Conservation (phyloP, 1,139 yeast species). For the Arxiozyma telluris region DNA sequence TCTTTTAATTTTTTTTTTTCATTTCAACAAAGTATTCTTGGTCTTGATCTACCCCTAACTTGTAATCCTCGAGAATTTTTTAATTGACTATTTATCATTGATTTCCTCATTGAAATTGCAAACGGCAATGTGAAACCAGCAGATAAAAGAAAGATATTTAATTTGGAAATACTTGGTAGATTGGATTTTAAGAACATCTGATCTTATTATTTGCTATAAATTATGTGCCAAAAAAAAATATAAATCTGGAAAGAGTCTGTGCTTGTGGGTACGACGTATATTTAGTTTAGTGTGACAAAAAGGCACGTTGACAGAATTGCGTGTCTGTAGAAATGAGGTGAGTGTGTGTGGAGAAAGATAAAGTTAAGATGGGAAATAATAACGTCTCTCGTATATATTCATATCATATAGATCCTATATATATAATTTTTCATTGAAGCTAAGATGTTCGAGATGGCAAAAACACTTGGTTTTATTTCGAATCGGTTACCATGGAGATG, state of each 20-base stretch:
- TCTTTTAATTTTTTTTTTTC: constrained; percentile 5
- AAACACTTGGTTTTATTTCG: no score
- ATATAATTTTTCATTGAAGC: no score
- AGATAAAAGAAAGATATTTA: constrained; percentile 16
- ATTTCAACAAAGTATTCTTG: constrained; percentile 8
- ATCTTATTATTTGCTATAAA: neutral
- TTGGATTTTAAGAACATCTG: neutral
- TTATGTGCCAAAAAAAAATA: neutral
- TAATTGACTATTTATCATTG: constrained; percentile 5
- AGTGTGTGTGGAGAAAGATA: no score
- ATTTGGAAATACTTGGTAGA: constrained; percentile 8
- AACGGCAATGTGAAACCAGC: constrained; percentile 21
- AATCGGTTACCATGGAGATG: no score
- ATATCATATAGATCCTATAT: no score
- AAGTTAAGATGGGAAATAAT: no score
- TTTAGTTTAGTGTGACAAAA: no score
- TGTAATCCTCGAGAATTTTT: neutral
- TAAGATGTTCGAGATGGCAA: no score
- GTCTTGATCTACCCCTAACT: constrained; percentile 11
- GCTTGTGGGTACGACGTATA: neutral
- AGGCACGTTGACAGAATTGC: no score
- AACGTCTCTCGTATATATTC: no score
- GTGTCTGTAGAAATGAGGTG: no score
- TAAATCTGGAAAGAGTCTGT: no score
- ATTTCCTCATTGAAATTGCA: constrained; percentile 13